These are phyloP conservation scores for Calonectria leucothoes DNA, from an alignment of 2,329 filamentous ascomycete genomes.

Conservation along the genomic window DNA sequence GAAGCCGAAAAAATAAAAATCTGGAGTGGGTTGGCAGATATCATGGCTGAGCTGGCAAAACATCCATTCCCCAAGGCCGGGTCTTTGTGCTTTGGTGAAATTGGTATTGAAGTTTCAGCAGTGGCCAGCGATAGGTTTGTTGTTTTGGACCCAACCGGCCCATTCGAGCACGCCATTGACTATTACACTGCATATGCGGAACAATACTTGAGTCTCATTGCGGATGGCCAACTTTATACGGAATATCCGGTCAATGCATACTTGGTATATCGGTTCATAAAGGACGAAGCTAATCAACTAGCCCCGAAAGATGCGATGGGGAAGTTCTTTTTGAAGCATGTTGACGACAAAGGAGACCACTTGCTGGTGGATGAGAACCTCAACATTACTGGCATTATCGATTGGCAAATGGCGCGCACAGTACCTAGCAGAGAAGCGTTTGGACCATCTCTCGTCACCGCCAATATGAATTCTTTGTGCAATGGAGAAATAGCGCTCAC, in stretches of 20 bases:
- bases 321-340: conserved; percentile 56
- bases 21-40: background rate
- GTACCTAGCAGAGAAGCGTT: background rate
- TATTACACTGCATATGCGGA: conserved; percentile 41
- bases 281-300: background rate
- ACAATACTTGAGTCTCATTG: conserved; percentile 42
- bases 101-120: conserved; percentile 28
- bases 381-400: conserved; percentile 61
- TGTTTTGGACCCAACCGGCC: conserved; percentile 32
- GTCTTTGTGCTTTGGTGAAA: background rate
- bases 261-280: conserved; percentile 50
- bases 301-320: background rate
- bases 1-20: background rate
- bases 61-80: background rate
- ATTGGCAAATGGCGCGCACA: conserved; percentile 41
- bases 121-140: conserved; percentile 45
- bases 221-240: conserved; percentile 42
- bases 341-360: conserved; percentile 60
- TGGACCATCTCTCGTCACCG: background rate
- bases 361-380: conserved; percentile 58
- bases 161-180: conserved; percentile 22
- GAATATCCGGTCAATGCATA: conserved; percentile 39
- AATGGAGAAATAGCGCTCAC: background rate
- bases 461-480: background rate
- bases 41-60: background rate